Evolutionary conservation across 1,284 basidiomycete genomes (phyloP).

Genomic region (Ceratobasidium sp.): DNA sequence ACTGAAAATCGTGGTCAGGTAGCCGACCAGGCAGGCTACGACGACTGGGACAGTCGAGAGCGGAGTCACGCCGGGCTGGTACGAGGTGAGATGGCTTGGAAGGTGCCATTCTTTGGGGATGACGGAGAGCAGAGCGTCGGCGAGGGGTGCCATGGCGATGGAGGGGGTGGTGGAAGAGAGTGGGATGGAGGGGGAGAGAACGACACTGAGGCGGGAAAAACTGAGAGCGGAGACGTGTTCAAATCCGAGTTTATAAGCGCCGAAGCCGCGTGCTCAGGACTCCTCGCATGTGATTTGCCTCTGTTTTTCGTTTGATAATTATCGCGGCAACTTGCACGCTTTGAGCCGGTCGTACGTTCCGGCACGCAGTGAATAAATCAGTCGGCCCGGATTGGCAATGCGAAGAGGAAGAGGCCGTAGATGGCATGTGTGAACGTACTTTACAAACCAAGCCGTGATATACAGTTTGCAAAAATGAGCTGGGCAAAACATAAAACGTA

Average conservation of each 20-base stretch:
- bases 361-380: conserved; percentile 16
- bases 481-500: conserved; percentile 6
- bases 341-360: conserved; percentile 14
- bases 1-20: conserved; percentile 92
- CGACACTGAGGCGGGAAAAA: conserved; percentile 39
- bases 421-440: conserved; percentile 30
- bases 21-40: conserved; percentile 75
- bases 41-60: conserved; percentile 85
- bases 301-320: conserved; percentile 11
- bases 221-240: conserved; percentile 30
- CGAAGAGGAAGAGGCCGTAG: conserved; percentile 27
- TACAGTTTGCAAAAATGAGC: conserved; percentile 43
- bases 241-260: conserved; percentile 40
- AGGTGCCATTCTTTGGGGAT: conserved; percentile 60
- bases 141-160: conserved; percentile 60
- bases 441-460: conserved; percentile 39
- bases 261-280: conserved; percentile 30
- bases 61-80: conserved; percentile 81
- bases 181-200: conserved; percentile 31
- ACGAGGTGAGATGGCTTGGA: conserved; percentile 74
- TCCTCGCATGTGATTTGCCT: conserved; percentile 25
- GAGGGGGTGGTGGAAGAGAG: conserved; percentile 42
- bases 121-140: conserved; percentile 76
- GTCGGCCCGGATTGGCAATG: conserved; percentile 18
- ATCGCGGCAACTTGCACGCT: conserved; percentile 21